Conservation (phyloP, 1,139 yeast species). For the Pichia inconspicua region DNA sequence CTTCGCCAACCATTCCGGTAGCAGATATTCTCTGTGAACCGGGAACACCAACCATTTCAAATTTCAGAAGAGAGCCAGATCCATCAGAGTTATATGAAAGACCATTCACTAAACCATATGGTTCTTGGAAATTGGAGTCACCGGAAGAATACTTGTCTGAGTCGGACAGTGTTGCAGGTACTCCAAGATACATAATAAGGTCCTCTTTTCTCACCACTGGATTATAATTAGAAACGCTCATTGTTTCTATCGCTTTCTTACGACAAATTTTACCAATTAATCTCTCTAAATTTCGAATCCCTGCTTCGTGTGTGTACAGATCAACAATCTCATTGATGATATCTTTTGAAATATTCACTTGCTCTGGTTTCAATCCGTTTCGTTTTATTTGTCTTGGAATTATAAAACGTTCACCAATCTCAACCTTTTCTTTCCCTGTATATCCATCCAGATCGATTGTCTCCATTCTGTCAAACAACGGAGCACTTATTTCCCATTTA, state of each 20-base stretch:
- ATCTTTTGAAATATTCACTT: conserved; percentile 36
- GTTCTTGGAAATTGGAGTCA: conserved; percentile 31
- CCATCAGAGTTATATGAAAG: conserved; percentile 85
- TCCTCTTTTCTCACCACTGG: conserved; percentile 37
- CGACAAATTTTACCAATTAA: conserved; percentile 67
- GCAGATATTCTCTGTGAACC: conserved; percentile 27
- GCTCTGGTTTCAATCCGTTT: conserved; percentile 50
- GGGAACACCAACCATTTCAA: conserved; percentile 70
- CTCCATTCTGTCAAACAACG: conserved; percentile 82
- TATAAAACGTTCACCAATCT: conserved; percentile 63
- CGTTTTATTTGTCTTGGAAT: conserved; percentile 72
- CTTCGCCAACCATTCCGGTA: conserved; percentile 81
- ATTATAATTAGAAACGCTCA: conserved; percentile 26
- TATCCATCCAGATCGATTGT: conserved; percentile 75
- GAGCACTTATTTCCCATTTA: conserved; percentile 64
- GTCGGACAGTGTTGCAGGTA: conserved; percentile 32
- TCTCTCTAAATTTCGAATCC: conserved; percentile 75
- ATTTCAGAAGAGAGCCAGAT: conserved; percentile 72
- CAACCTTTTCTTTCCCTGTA: conserved; percentile 68
- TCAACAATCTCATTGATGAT: conserved; percentile 55
- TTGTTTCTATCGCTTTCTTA: conserved; percentile 70
- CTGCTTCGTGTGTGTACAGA: conserved; percentile 79
- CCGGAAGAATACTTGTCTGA: conserved; percentile 27
- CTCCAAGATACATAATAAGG: conserved; percentile 39
- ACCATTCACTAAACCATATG: conserved; percentile 81